phyloP scores from a whole-genome alignment of 257 asterid species.

The Solanum rostratum region DNA sequence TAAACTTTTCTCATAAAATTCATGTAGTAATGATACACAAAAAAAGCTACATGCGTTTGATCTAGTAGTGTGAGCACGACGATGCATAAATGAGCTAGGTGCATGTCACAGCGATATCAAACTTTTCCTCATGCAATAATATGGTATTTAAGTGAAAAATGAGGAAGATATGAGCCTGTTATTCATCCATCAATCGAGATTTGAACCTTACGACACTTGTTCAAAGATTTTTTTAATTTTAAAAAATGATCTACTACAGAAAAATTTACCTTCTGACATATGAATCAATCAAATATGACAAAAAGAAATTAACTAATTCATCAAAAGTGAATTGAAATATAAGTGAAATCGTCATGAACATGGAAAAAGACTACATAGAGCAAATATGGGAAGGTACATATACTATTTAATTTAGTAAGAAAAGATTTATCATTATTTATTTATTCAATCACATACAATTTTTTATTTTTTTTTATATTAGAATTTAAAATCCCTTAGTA shows the following conservation, averaged over 20 bases:
- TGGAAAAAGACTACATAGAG: not conserved
- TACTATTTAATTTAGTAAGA: not conserved
- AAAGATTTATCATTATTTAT: not conserved
- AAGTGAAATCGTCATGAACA: not conserved
- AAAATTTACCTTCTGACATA: no score
- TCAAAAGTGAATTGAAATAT: not conserved
- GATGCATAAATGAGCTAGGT: not conserved
- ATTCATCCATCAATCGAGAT: not conserved
- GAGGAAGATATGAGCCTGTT: not conserved
- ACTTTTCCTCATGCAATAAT: not conserved
- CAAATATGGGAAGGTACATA: not conserved
- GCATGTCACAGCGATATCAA: not conserved
- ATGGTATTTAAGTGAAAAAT: not conserved
- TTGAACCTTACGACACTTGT: not conserved
- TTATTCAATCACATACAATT: not conserved
- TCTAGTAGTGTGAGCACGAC: not conserved
- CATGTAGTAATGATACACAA: not conserved
- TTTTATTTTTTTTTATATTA: no score
- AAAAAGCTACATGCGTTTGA: not conserved
- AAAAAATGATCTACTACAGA: not conserved
- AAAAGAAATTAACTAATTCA: not conserved
- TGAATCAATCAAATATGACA: not conserved
- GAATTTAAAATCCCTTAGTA: not conserved
- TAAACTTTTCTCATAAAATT: not conserved
- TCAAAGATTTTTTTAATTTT: not conserved